Evolutionary conservation across 768 basidiomycete species (phyloP).

Genomic region (Kwoniella europaea): DNA sequence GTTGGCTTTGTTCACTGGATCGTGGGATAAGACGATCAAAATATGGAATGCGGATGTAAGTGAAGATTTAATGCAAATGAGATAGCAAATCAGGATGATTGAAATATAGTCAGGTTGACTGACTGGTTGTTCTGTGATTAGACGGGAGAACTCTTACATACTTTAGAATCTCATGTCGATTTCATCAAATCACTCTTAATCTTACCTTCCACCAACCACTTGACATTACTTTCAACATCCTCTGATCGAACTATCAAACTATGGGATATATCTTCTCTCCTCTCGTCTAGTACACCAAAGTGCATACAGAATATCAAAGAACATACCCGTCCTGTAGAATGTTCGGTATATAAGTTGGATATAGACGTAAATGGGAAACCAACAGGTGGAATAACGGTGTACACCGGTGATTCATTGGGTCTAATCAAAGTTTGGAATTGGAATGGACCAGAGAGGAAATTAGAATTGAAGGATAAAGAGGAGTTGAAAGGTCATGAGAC

Average conservation of each 20-base stretch:
- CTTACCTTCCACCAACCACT: constrained; percentile 63
- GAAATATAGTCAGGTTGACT: too few species aligned
- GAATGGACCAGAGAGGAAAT: constrained; percentile 61
- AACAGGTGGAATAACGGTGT: constrained; percentile 61
- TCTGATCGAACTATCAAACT: constrained; percentile 87
- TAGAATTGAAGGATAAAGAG: constrained; percentile 14
- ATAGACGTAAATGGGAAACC: constrained; percentile 52
- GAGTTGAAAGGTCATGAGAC: constrained; percentile 79
- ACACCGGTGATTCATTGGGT: constrained; percentile 92
- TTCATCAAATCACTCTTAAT: constrained; percentile 86
- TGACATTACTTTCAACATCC: constrained; percentile 74
- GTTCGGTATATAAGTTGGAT: constrained; percentile 65
- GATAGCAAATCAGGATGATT: too few species aligned
- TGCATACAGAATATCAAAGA: constrained; percentile 74
- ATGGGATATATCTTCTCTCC: constrained; percentile 67
- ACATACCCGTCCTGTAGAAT: constrained; percentile 87
- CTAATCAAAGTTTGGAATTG: constrained; percentile 81
- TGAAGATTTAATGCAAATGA: constrained; percentile 11
- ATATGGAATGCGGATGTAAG: constrained; percentile 80
- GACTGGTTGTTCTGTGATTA: too few species aligned
- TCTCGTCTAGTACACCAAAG: background rate
- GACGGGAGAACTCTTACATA: constrained; percentile 70
- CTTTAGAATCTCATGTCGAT: constrained; percentile 79
- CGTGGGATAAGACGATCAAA: constrained; percentile 96
- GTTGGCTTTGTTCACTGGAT: constrained; percentile 77